Evolutionary conservation across 345 rosid species (phyloP).

Genomic region (Citrus inodora): DNA sequence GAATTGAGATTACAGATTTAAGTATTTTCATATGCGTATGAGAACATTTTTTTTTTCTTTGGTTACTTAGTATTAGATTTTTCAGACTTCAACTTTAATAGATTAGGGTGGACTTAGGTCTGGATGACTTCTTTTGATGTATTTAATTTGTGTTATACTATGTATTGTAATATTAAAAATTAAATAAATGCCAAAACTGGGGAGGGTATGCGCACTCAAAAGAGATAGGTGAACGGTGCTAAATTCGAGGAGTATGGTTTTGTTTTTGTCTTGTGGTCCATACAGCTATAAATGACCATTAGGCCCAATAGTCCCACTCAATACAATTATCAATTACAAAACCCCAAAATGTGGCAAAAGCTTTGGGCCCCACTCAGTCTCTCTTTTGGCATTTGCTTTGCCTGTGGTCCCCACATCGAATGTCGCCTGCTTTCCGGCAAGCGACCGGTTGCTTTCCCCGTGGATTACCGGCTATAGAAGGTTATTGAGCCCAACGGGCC

Average conservation of each 20-base stretch:
- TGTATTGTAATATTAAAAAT: too few species aligned
- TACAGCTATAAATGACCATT: background rate
- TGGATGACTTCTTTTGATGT: too few species aligned
- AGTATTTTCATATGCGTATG: too few species aligned
- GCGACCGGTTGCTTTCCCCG: background rate
- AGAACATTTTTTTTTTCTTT: too few species aligned
- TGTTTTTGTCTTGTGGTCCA: background rate
- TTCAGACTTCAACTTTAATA: too few species aligned
- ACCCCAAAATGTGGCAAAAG: background rate
- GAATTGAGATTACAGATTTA: too few species aligned
- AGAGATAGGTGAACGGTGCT: background rate
- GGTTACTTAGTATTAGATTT: too few species aligned
- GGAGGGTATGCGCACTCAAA: background rate
- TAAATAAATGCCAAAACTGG: background rate
- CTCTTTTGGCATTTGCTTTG: background rate
- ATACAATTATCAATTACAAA: background rate
- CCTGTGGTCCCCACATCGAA: slow-evolving; percentile 4
- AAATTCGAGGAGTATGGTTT: background rate
- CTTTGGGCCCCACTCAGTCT: background rate
- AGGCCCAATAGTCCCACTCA: background rate
- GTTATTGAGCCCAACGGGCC: slow-evolving; percentile 10
- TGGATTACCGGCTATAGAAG: slow-evolving; percentile 12
- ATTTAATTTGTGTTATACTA: too few species aligned
- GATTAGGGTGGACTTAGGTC: too few species aligned
- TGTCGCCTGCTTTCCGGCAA: slow-evolving; percentile 35